A percentile compares a stretch with the other conserved stretches of the same genome.
Conservation (phyloP, 164 flowering plant genomes). For the Vitis rotundifolia region DNA sequence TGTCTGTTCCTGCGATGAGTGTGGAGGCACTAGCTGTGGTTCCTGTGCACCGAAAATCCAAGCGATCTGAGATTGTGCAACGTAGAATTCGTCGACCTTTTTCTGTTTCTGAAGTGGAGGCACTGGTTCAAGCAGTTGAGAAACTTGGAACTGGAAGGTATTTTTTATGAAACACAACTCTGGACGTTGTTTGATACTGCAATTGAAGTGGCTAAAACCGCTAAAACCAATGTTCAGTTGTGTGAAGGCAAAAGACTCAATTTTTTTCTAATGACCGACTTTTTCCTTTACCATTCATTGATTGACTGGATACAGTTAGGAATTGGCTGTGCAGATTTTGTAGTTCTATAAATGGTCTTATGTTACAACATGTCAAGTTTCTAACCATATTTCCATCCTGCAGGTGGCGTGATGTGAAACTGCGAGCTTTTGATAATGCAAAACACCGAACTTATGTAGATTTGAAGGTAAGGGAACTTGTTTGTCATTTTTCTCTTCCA, state of each 20-base stretch:
- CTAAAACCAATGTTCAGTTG: neutral
- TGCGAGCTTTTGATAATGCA: slow-evolving; percentile 59
- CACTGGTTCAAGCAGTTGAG: slow-evolving; percentile 97
- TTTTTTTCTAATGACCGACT: no score
- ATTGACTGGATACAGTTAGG: no score
- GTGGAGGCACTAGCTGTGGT: slow-evolving; percentile 62
- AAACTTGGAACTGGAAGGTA: slow-evolving; percentile 99
- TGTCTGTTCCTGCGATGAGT: slow-evolving; percentile 51
- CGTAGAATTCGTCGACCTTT: slow-evolving; percentile 95
- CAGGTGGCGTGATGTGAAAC: slow-evolving; percentile 93
- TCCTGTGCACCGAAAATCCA: slow-evolving; percentile 60
- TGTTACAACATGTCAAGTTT: neutral
- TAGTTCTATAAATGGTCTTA: neutral
- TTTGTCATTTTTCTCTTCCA: neutral
- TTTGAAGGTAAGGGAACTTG: slow-evolving; percentile 42
- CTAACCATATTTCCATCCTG: slow-evolving; percentile 8
- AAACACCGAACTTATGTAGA: slow-evolving; percentile 63
- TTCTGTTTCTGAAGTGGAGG: slow-evolving; percentile 96
- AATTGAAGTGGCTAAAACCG: neutral
- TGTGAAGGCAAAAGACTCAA: neutral
- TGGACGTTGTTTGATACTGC: neutral
- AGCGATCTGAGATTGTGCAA: slow-evolving; percentile 71
- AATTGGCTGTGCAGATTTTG: neutral
- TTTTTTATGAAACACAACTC: neutral
- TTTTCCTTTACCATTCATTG: no score